phyloP scores from a whole-genome alignment of 176 grass and related monocot genomes.

The Carex pumila region DNA sequence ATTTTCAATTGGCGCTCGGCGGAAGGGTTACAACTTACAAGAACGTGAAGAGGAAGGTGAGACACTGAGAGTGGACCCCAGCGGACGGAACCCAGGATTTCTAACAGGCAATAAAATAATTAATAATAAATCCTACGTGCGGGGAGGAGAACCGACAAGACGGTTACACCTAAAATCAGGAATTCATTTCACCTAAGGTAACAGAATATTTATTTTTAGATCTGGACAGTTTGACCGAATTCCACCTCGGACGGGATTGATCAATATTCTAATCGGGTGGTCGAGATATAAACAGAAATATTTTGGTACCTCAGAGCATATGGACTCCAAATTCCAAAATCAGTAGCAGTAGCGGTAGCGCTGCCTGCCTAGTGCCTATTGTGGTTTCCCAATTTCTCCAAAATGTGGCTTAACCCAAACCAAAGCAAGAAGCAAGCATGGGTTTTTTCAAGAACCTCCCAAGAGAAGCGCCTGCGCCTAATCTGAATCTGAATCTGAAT shows the following conservation, averaged over 20 bases:
- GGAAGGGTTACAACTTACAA: background rate
- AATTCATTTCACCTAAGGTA: background rate
- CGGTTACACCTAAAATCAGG: background rate
- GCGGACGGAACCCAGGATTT: background rate
- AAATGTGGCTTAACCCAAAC: background rate
- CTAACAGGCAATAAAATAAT: background rate
- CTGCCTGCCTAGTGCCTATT: background rate
- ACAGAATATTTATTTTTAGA: too few relatives aligned
- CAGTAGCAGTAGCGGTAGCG: too few relatives aligned
- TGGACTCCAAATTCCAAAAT: background rate
- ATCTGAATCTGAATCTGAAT: background rate
- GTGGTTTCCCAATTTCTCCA: background rate
- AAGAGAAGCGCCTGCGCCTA: slow-evolving; percentile 4
- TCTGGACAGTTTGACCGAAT: too few relatives aligned
- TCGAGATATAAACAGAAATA: too few relatives aligned
- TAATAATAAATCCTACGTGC: background rate
- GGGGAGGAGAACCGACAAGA: background rate
- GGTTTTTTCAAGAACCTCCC: slow-evolving; percentile 13
- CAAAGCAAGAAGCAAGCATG: background rate
- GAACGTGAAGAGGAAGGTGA: background rate
- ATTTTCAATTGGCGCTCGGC: too few relatives aligned
- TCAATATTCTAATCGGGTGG: too few relatives aligned
- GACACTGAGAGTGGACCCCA: background rate
- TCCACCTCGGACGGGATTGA: too few relatives aligned
- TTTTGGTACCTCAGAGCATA: too few relatives aligned